Conservation (phyloP, 495 filamentous ascomycete species). For the Neurospora pannonica region DNA sequence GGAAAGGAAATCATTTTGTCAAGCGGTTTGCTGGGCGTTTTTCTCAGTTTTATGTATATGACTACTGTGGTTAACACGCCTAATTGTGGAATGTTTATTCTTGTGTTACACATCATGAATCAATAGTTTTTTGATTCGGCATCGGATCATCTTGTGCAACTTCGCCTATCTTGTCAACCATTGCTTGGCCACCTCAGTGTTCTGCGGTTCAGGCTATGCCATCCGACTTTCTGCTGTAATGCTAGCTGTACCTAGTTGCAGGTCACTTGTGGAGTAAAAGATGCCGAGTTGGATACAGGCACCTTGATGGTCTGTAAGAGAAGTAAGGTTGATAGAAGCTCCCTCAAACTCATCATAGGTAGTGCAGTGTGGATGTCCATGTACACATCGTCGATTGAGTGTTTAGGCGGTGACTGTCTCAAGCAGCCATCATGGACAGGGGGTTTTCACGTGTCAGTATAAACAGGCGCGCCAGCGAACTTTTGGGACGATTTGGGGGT, state of each 20-base stretch:
- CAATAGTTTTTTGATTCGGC: not conserved
- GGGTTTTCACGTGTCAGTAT: not conserved
- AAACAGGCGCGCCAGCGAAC: not conserved
- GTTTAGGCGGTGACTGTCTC: not conserved
- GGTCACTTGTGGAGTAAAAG: not conserved
- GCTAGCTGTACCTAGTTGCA: not conserved
- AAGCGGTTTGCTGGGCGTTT: not conserved
- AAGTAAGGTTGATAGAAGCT: not conserved
- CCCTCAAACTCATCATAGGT: not conserved
- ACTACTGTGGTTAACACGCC: not conserved
- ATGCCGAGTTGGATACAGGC: not conserved
- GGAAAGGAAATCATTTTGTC: not conserved
- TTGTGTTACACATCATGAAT: not conserved
- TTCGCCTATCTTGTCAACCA: not conserved
- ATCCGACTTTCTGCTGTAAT: not conserved
- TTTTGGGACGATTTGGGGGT: not conserved
- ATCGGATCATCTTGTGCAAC: not conserved
- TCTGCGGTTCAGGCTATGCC: not conserved
- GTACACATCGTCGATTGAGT: not conserved
- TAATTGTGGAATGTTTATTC: not conserved
- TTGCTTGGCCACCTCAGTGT: not conserved
- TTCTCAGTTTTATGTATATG: not conserved
- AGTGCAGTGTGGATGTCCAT: not conserved
- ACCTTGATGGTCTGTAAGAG: not conserved
- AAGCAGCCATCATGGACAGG: not conserved